Evolutionary conservation across 2,329 filamentous ascomycete species (phyloP).

Genomic region (Trichoderma breve): DNA sequence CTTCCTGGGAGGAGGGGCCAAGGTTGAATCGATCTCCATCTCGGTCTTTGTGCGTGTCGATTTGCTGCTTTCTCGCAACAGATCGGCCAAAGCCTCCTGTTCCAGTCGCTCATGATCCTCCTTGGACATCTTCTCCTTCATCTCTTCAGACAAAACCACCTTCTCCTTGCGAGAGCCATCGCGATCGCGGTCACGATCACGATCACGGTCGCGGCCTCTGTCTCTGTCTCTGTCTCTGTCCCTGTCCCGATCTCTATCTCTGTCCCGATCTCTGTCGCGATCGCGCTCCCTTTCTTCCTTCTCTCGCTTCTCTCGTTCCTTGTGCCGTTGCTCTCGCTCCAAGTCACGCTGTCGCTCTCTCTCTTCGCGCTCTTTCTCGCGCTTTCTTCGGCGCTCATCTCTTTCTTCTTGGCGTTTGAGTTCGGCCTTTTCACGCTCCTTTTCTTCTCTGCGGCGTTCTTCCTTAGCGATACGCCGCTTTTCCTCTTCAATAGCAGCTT

Average conservation of each 20-base stretch:
- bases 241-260: conserved; percentile 37
- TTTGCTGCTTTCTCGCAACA: conserved; percentile 58
- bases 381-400: conserved; percentile 48
- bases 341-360: conserved; percentile 47
- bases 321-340: conserved; percentile 41
- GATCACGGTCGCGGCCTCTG: conserved; percentile 24
- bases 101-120: conserved; percentile 59
- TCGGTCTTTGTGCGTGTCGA: conserved; percentile 50
- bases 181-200: conserved; percentile 31
- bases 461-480: conserved; percentile 58
- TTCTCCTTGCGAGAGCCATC: conserved; percentile 37
- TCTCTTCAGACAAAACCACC: conserved; percentile 42
- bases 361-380: conserved; percentile 56
- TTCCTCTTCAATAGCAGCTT: conserved; percentile 61
- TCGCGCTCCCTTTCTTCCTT: conserved; percentile 35
- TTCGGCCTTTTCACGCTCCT: conserved; percentile 50
- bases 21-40: conserved; percentile 54
- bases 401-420: conserved; percentile 50
- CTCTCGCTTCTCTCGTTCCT: conserved; percentile 38
- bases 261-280: conserved; percentile 30
- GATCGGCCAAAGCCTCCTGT: conserved; percentile 56
- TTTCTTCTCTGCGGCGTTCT: conserved; percentile 51
- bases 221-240: conserved; percentile 28
- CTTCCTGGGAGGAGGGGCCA: conserved; percentile 55
- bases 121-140: conserved; percentile 55